Evolutionary conservation across 805 yeast species (phyloP), one percentile per base, ranked within the genome.

Genomic region (Ogataea sp.): DNA sequence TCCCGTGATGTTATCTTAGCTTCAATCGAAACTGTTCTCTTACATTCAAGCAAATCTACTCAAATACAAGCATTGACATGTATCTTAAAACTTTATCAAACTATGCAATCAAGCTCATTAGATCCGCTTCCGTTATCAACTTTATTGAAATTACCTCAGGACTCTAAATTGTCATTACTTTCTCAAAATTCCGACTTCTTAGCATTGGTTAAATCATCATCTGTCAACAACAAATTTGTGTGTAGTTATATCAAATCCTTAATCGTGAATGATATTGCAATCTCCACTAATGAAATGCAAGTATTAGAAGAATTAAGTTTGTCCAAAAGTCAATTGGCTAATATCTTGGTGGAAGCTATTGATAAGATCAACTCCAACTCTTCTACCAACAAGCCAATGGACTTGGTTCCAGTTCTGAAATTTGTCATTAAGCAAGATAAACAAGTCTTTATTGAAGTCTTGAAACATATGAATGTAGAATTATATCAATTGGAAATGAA

Each of bases 401-500:
- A 57, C 25, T 58, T 64, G 32, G 52, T 52, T 24, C 44, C 55
- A 13, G 55, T 70, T 10, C 53, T 71, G 21, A 57, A 60, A 35
- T 51, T 64, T 33, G 43, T 74, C 37, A 60, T 67, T 27, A 49
- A 53, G 6, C 48, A 51, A 5, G 56, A 71, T 38, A 62, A 67
- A 43, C 62, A 55, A 2, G 43, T 65, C 17, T 66, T 76, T 33
- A 31, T 64, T n/a, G 47, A 55, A n/a, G 59, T 64, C 20, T 51
- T 76, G 37, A 46, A 53, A 2, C 55, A 67, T 2, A 39, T 59
- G 18, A 54, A 60, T 16, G 39, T 70, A 17, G 50, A 61, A 6
- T 43, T 75, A 3, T 76, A 71, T 23, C 47, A 65, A 4, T 61
- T 80, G 23, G 89, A 81, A 62, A 73, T 87, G 68, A 68, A 71